Base-by-base conservation (phyloP, 257 asterid species). In the Solanum tarapatanum region DNA sequence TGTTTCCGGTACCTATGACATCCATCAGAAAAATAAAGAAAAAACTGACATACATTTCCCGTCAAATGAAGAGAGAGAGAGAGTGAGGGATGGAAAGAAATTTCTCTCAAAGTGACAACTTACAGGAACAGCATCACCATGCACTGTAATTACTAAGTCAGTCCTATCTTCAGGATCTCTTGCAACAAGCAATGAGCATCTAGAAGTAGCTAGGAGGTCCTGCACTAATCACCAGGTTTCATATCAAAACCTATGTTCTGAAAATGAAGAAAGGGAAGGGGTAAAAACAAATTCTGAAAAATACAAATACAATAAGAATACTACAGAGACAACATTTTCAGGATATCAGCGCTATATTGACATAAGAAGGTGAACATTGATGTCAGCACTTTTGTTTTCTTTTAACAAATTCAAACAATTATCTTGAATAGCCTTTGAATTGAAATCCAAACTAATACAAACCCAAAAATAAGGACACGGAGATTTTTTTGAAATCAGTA, bases 111-210 rank as follows among this genome's bases (percentile, higher is more conserved):
- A 79, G 73, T 48, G 30, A 82, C 11, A 55, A 87, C 98, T 90
- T 90, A 97, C 99, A 36, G 94, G 95, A 64, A 92, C 82, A 83
- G 96, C 99, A 91, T 96, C 98, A 84, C 99, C 99, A 26, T 96
- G 98, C 83, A 97, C 92, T 84, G 91, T 91, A 62, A 97, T 92
- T 66, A 95, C 94, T 85, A 96, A 90, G 90, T 94, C 99, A 17
- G 98, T 93, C 92, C 98, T 94, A 87, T 97, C 99, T 87, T 93
- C 94, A 0, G 99, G 99, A 90, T 97, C 99, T 91, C 93, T 97
- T 82, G 99, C 93, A 24, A 97, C 97, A 90, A 97, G 99, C 94
- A 97, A 90, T 35, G 99, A 96, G 94, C 99, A 96, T 89, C 90
- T 95, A 86, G 98, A 90, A 89, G 92, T 96, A 89, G 96, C 96